phyloP scores from a whole-genome alignment of 768 basidiomycete species.

The Pleurotus tuoliensis region DNA sequence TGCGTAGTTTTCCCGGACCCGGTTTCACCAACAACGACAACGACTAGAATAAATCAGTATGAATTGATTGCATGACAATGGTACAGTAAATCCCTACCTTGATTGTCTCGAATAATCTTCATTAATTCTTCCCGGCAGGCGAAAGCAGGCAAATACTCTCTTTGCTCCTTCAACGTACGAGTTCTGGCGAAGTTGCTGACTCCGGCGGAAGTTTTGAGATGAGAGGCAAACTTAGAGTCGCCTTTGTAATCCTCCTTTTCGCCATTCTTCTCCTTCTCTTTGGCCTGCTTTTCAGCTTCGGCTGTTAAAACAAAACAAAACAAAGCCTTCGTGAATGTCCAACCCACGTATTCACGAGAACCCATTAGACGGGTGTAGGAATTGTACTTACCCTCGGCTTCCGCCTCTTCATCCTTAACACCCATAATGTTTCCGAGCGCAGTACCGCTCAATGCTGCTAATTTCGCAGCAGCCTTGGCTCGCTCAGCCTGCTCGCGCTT shows the following conservation, averaged over 20 bases:
- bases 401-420: constrained; percentile 90
- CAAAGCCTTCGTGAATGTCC: constrained; percentile 74
- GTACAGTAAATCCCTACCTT: constrained; percentile 52
- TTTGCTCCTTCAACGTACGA: constrained; percentile 87
- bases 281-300: constrained; percentile 38
- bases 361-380: constrained; percentile 12
- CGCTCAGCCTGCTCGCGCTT: constrained; percentile 96
- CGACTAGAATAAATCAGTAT: constrained; percentile 45
- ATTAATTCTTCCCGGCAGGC: constrained; percentile 93
- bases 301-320: constrained; percentile 43
- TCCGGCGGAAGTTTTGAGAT: constrained; percentile 77
- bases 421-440: constrained; percentile 97
- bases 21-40: constrained; percentile 98
- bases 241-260: constrained; percentile 78
- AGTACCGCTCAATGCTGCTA: constrained; percentile 89
- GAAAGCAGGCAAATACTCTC: constrained; percentile 97
- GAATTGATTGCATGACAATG: background rate
- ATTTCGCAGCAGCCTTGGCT: constrained; percentile 93
- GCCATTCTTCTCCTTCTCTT: constrained; percentile 46
- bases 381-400: constrained; percentile 74
- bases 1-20: constrained; percentile 99
- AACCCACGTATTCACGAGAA: constrained; percentile 39
- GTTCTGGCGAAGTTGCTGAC: constrained; percentile 78
- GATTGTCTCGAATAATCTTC: constrained; percentile 87
- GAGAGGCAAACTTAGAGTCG: constrained; percentile 96